Evolutionary conservation across 805 yeast genomes (phyloP).

Genomic region (Candida incommunis): DNA sequence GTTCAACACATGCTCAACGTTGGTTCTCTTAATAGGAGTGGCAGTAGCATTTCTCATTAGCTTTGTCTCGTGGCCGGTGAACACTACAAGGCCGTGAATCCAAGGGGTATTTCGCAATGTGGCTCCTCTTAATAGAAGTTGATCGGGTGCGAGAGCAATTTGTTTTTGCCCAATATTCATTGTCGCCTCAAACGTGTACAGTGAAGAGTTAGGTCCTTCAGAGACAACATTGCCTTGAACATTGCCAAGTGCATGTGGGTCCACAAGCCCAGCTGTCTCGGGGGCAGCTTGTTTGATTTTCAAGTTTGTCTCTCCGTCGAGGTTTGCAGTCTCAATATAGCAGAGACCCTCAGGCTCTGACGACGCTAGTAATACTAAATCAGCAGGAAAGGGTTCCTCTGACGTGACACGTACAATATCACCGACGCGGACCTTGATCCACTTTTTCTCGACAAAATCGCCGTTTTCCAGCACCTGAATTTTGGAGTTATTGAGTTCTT

Average conservation of each 20-base stretch:
- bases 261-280: slow-evolving; percentile 62
- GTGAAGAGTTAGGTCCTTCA: slow-evolving; percentile 87
- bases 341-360: slow-evolving; percentile 98
- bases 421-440: slow-evolving; percentile 87
- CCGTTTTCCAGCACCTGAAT: slow-evolving; percentile 51
- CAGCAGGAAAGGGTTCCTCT: slow-evolving; percentile 92
- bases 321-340: slow-evolving; percentile 91
- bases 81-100: slow-evolving; percentile 86
- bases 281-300: slow-evolving; percentile 80
- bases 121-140: slow-evolving; percentile 87
- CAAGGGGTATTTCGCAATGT: slow-evolving; percentile 87
- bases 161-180: slow-evolving; percentile 27
- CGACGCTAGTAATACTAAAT: slow-evolving; percentile 66
- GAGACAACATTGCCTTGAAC: slow-evolving; percentile 53
- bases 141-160: slow-evolving; percentile 78
- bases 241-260: slow-evolving; percentile 42
- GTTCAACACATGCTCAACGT: slow-evolving; percentile 90
- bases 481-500: slow-evolving; percentile 69
- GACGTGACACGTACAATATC: slow-evolving; percentile 74
- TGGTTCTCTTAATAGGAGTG: slow-evolving; percentile 92
- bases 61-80: slow-evolving; percentile 97
- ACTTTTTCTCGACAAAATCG: slow-evolving; percentile 49
- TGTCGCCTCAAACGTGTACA: slow-evolving; percentile 93
- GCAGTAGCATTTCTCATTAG: slow-evolving; percentile 98
- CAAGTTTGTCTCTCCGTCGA: slow-evolving; percentile 95